These are phyloP conservation scores for Geranium rotundifolium DNA, from an alignment of 345 rosid genomes.

Conservation along the genomic window DNA sequence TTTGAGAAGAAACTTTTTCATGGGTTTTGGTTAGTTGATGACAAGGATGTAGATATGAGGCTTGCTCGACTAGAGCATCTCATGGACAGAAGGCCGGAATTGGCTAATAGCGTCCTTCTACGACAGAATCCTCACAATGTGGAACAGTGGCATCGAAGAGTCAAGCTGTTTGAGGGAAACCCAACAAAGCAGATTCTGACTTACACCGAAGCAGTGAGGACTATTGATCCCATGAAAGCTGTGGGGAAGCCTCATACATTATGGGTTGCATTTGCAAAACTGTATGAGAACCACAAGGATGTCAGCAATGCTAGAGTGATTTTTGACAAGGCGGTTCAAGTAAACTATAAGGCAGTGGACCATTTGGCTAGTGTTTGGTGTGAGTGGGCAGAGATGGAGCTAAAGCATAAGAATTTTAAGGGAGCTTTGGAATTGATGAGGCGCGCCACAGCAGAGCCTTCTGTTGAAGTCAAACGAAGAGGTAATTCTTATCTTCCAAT, in stretches of 20 bases:
- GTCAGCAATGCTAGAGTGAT: slow-evolving; percentile 79
- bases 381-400: slow-evolving; percentile 98
- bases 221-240: slow-evolving; percentile 92
- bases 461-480: slow-evolving; percentile 89
- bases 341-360: slow-evolving; percentile 78
- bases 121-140: slow-evolving; percentile 97
- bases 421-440: slow-evolving; percentile 86
- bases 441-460: slow-evolving; percentile 92
- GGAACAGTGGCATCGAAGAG: slow-evolving; percentile 96
- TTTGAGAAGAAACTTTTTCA: slow-evolving; percentile 69
- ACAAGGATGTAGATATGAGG: slow-evolving; percentile 74
- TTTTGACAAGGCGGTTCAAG: slow-evolving; percentile 93
- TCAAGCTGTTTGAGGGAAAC: slow-evolving; percentile 77
- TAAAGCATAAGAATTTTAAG: slow-evolving; percentile 72
- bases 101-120: slow-evolving; percentile 86
- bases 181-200: slow-evolving; percentile 88
- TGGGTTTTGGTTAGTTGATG: slow-evolving; percentile 86
- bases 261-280: slow-evolving; percentile 87
- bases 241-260: slow-evolving; percentile 94
- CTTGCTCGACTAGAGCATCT: slow-evolving; percentile 70
- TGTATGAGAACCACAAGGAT: slow-evolving; percentile 79
- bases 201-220: slow-evolving; percentile 90
- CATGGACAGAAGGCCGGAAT: slow-evolving; percentile 76
- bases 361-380: slow-evolving; percentile 93
- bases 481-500: slow-evolving; percentile 22